These are phyloP conservation scores for Linum lewisii DNA, from an alignment of 345 rosid genomes.

Conservation along the genomic window DNA sequence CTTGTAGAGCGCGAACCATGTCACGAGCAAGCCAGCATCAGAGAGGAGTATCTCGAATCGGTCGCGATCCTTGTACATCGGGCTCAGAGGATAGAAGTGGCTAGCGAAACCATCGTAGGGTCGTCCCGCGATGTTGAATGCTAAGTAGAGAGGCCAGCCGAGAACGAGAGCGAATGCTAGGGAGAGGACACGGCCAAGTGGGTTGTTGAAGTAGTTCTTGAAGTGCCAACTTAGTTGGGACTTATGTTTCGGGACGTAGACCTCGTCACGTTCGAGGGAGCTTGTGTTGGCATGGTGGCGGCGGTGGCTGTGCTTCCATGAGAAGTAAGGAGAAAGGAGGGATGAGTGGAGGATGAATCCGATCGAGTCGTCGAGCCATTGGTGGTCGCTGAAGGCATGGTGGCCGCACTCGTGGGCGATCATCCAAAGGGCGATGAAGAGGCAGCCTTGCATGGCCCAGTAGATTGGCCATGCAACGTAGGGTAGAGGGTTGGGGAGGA, in stretches of 20 bases:
- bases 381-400: constrained; percentile 88
- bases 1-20: constrained; percentile 42
- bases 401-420: constrained; percentile 97
- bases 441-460: constrained; percentile 70
- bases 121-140: constrained; percentile 74
- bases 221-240: constrained; percentile 31
- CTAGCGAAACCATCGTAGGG: constrained; percentile 58
- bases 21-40: constrained; percentile 55
- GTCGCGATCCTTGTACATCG: constrained; percentile 69
- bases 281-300: constrained; percentile 91
- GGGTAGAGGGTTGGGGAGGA: constrained; percentile 45
- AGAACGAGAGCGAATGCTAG: constrained; percentile 44
- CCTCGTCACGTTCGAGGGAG: constrained; percentile 76
- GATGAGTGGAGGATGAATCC: constrained; percentile 75
- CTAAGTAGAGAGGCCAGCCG: constrained; percentile 79
- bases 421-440: constrained; percentile 76
- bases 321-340: constrained; percentile 84
- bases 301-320: constrained; percentile 89
- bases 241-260: constrained; percentile 69
- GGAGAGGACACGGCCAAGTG: constrained; percentile 43
- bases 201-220: constrained; percentile 69
- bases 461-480: constrained; percentile 71
- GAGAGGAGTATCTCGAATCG: constrained; percentile 64
- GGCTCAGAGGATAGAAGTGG: constrained; percentile 68
- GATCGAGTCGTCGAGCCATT: constrained; percentile 74